Percentiles rank a stretch among this genome's conserved stretches.
phyloP scores from a whole-genome alignment of 2,329 filamentous ascomycete species.

The Beauveria sp. region DNA sequence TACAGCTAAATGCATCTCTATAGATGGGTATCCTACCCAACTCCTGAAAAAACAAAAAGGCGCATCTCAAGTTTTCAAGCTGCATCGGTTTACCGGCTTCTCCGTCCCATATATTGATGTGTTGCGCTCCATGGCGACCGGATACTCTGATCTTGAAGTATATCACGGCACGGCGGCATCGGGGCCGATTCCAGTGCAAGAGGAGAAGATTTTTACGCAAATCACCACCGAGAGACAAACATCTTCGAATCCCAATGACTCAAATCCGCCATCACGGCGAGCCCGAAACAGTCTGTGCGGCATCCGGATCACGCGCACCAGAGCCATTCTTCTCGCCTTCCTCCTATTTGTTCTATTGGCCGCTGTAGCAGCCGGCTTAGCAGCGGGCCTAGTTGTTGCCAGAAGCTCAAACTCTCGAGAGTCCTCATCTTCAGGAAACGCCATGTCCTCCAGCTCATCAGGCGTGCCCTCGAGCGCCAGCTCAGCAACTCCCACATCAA shows the following conservation, averaged over 20 bases:
- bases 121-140: background rate
- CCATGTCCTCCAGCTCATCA: background rate
- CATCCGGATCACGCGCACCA: background rate
- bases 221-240: background rate
- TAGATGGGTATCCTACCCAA: no score
- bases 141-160: slow-evolving; percentile 11
- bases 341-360: background rate
- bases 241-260: background rate
- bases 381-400: background rate
- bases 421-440: background rate
- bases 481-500: background rate
- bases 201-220: background rate
- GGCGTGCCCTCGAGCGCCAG: background rate
- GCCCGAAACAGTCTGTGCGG: background rate
- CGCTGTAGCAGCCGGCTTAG: background rate
- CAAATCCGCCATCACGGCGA: background rate
- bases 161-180: background rate
- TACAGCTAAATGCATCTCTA: no score
- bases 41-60: no score
- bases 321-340: background rate
- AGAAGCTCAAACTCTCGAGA: background rate
- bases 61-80: no score
- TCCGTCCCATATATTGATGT: background rate
- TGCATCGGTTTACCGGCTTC: no score
- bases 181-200: background rate